Evolutionary conservation across 169 alveolate genomes (phyloP).

Genomic region (Plasmodium yoelii): DNA sequence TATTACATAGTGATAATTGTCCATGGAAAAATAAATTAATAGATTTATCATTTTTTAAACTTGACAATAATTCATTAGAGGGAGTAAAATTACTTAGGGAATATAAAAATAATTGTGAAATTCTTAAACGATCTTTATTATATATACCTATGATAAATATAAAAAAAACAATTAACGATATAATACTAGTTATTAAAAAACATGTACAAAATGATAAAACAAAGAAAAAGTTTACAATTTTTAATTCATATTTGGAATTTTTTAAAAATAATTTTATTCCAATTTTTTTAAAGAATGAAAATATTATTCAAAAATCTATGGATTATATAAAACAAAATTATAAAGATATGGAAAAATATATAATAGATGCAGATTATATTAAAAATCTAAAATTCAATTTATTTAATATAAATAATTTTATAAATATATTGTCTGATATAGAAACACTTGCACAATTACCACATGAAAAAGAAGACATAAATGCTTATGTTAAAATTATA

Average conservation of each 20-base stretch:
- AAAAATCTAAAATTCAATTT: conserved; percentile 35
- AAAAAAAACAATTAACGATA: conserved; percentile 30
- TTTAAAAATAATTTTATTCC: conserved; percentile 36
- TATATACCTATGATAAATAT: conserved; percentile 51
- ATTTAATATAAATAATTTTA: conserved; percentile 10
- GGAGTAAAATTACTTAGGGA: conserved; percentile 28
- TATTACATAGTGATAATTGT: conserved; percentile 53
- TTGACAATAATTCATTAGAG: conserved; percentile 32
- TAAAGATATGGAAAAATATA: conserved; percentile 6
- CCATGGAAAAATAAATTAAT: conserved; percentile 68
- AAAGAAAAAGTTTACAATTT: conserved; percentile 29
- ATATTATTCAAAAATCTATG: conserved; percentile 37
- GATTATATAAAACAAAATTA: conserved; percentile 10
- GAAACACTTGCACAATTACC: too few species aligned
- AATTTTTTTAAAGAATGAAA: conserved; percentile 44
- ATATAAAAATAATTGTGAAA: conserved; percentile 7
- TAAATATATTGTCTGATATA: conserved; percentile 41
- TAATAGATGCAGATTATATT: conserved; percentile 30
- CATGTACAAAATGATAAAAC: conserved; percentile 19
- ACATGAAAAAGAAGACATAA: conserved; percentile 37
- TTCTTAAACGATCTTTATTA: conserved; percentile 16
- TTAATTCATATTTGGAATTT: conserved; percentile 29
- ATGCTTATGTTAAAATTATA: conserved; percentile 49
- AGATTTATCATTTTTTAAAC: conserved; percentile 19
- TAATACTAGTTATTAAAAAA: conserved; percentile 25